Base-by-base conservation (phyloP, 208 protist species). In the Wallacemonas rigidus region DNA sequence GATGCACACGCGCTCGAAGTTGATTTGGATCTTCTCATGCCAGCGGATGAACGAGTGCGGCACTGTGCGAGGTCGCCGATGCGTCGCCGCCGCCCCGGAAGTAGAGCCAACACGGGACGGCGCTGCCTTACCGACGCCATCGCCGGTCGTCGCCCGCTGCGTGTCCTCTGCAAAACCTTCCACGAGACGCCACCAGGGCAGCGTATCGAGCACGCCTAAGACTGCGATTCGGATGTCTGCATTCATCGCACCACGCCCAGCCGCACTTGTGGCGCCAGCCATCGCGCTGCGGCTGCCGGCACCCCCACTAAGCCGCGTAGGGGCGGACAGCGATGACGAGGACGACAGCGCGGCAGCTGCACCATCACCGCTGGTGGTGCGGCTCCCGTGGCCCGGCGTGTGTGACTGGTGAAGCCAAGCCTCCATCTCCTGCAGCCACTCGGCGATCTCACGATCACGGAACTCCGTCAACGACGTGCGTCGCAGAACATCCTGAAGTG, bases 131-230 rank as follows among this genome's bases (percentile, higher is more conserved):
- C 26, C 26, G 26, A 26, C 26, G 26, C 26, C 26, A 26, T 26
- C 26, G 26, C 26, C 26, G 26, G 5, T 44, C 35, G 68, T 11
- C 58, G 9, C 39, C 41, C 40, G 17, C 43, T 43, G 43, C 62
- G 54, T 2, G 69, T 12, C 72, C 41, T 68, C 51, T 50, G 71
- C 67, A 8, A 86, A 80, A 2, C 73, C 74, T 60, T 89, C 85
- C 17, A 95, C 79, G 8, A 95, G 77, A 15, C 90, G 82, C 90
- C 86, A 92, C 88, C 90, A 95, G 55, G 90, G 90, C 81, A 95
- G 84, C 7, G 87, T 92, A 58, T 89, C 74, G 54, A 95, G 78
- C 15, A 93, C 86, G 40, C 82, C 87, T 36, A 95, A 75, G 14
- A 95, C 80, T 0, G 87, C 77, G n/a, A 89, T 71, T 4, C 87